Base-by-base conservation (phyloP, 2,329 filamentous ascomycete genomes). In the Sphaerulina populicola region DNA sequence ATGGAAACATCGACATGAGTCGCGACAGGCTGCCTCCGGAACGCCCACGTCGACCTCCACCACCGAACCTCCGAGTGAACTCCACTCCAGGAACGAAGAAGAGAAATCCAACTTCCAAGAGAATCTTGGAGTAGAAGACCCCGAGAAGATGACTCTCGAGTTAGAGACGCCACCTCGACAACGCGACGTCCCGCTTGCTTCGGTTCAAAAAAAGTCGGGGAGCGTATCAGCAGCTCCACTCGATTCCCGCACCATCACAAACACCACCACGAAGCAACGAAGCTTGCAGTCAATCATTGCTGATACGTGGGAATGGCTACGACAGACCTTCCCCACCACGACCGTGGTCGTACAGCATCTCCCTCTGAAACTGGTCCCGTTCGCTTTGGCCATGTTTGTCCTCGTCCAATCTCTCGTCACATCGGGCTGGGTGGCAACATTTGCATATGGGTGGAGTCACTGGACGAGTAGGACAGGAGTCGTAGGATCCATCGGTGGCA, bases 351-450 rank as follows among this genome's bases (percentile, higher is more conserved):
- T 83, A 5, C 68, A 76, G 0, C 82, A 86, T 62, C 71, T 88
- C 1, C 85, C 85, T 0, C 78, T 84, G 47, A 76, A 81, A 0
- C 74, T 88, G 0, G 73, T 88, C 0, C 84, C 85, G 0, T 88
- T 88, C 60, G 80, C 83, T 0, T 81, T 88, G 50, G 74, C 77
- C 54, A 88, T 88, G 84, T 88, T 88, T 55, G 75, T 88, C 8
- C 75, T 88, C 0, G 84, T 88, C 0, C 83, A 88, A 62, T 83
- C 77, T 0, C 68, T 88, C 1, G 83, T 85, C 0, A 86, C 81
- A 0, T 87, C 85, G 56, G 84, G 85, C 9, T 88, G 85, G 85
- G 80, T 88, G 0, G 76, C 77, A 0, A 81, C 87, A 0, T 88
- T 88, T 58, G 84, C 83, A 0, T 74, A 85, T 45, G 84, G 83